Evolutionary conservation across 2,329 filamentous ascomycete genomes (phyloP), one percentile per base, ranked within the genome.

Genomic region (Paecilomyces formosus): DNA sequence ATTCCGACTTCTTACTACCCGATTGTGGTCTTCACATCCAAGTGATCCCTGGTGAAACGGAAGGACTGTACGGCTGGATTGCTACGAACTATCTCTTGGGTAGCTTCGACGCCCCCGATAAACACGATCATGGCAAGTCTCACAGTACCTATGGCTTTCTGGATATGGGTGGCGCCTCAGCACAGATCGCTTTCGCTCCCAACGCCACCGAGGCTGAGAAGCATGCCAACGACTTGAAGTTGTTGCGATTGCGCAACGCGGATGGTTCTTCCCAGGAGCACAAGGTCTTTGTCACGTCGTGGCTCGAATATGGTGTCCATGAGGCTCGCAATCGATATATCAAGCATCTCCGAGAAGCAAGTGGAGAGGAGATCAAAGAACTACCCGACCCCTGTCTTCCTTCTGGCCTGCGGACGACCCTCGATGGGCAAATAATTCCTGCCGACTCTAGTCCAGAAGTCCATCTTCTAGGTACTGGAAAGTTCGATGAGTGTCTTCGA

Each of bases 151-250:
- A 97, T 73, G 94, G 94, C 0, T 99, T 99, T 69, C 79, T 99
- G 61, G 94, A 99, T 71, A 99, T 99, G 95, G 94, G 94, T 55
- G 94, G 94, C 55, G 94, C 94, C 26, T 97, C 93, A 0, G 93
- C 94, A 15, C 94, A 99, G 76, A 97, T 99, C 68, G 94, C 95
- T 0, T 99, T 99, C 73, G 93, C 92, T 1, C 94, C 94, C 1
- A 99, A 99, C 74, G 78, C 83, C 3, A 97, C 94, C 1, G 94
- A 99, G 72, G 87, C 92, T 1, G 84, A 87, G 68, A 94, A 92
- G 69, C 95, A 99, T 72, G 88, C 90, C 0, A 84, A 97, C 62
- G 92, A 97, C 70, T 78, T 99, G 57, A 96, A 92, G 63, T 74
- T 97, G 13, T 76, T 99, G 59, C 87, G 94, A 54, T 78, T 99